A percentile compares a stretch with the other conserved stretches of the same genome.
phyloP scores from a whole-genome alignment of 345 rosid species.

The Citrus mangshanensis region DNA sequence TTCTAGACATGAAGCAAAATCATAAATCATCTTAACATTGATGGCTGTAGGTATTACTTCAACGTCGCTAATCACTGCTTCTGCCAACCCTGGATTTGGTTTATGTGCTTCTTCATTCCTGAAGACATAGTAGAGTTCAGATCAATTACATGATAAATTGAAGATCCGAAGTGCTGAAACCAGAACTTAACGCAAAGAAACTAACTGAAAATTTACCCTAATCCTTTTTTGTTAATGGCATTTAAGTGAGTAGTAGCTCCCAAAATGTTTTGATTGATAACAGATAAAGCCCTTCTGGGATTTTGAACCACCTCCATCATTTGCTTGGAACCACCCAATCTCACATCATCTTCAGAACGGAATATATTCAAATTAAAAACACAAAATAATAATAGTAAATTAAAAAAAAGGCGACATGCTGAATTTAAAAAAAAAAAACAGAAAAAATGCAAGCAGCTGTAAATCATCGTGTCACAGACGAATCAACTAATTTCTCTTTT shows the following conservation, averaged over 20 bases:
- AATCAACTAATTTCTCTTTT: too few species aligned
- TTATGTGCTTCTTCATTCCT: background rate
- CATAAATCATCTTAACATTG: constrained; percentile 4
- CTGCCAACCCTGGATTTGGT: background rate
- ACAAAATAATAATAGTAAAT: background rate
- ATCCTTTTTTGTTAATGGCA: constrained; percentile 60
- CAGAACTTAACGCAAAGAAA: background rate
- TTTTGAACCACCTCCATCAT: constrained; percentile 39
- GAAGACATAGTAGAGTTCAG: background rate
- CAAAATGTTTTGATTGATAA: constrained; percentile 56
- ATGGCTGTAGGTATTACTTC: background rate
- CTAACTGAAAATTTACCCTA: constrained; percentile 38
- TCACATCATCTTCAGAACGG: background rate
- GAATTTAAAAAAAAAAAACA: background rate
- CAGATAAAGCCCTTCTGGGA: constrained; percentile 63
- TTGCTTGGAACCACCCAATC: constrained; percentile 13
- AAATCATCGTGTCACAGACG: background rate
- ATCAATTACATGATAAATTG: background rate
- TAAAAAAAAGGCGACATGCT: background rate
- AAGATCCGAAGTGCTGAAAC: background rate
- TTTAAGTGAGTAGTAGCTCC: constrained; percentile 54
- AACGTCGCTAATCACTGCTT: background rate
- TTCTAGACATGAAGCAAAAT: background rate
- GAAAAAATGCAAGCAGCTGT: too few species aligned
- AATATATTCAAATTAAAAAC: background rate